These are phyloP conservation scores for Castanea mollissima DNA, from an alignment of 306 rosid genomes.

Conservation along the genomic window DNA sequence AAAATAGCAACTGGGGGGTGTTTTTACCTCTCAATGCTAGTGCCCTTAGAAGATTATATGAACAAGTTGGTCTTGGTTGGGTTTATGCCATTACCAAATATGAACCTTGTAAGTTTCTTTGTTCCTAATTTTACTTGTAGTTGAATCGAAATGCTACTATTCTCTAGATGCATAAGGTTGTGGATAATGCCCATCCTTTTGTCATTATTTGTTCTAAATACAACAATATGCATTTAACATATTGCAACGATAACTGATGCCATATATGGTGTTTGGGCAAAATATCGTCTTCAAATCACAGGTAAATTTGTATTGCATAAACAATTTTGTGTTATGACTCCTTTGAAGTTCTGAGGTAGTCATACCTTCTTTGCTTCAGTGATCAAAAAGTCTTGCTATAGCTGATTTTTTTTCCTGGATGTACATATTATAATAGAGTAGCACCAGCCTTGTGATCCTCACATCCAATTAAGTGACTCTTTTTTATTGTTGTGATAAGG, in stretches of 20 bases:
- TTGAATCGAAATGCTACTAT: too few relatives aligned
- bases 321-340: not conserved
- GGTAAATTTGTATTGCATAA: too few relatives aligned
- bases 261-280: too few relatives aligned
- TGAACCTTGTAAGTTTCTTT: too few relatives aligned
- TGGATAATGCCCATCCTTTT: not conserved
- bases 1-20: too few relatives aligned
- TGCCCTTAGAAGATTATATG: conserved; percentile 63
- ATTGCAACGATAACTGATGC: conserved; percentile 62
- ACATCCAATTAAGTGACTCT: not conserved
- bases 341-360: not conserved
- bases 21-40: too few relatives aligned
- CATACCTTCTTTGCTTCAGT: not conserved
- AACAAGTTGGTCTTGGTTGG: conserved; percentile 94
- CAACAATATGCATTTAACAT: conserved; percentile 35
- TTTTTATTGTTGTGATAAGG: not conserved
- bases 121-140: too few relatives aligned
- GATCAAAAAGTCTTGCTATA: not conserved
- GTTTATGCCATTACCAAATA: conserved; percentile 10
- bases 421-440: not conserved
- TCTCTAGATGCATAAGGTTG: too few relatives aligned
- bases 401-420: not conserved
- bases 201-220: conserved; percentile 3
- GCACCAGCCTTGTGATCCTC: not conserved
- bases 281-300: too few relatives aligned